A percentile compares a stretch with the other conserved stretches of the same genome.
These are phyloP conservation scores for Pythium dissotocum DNA, from an alignment of 352 stramenopile genomes.

Conservation along the genomic window DNA sequence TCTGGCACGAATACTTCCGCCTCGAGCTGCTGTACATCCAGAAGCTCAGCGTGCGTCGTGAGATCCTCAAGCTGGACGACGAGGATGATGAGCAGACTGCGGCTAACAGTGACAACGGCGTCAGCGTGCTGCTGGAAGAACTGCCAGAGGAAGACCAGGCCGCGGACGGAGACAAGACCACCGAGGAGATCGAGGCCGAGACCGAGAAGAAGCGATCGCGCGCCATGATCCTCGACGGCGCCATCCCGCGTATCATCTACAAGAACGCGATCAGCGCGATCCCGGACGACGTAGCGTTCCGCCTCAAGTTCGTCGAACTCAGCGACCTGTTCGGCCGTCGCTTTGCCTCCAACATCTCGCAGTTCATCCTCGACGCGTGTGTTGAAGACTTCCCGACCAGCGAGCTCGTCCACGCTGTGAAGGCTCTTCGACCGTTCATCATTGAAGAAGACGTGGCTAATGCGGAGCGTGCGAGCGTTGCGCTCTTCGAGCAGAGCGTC, in stretches of 20 bases:
- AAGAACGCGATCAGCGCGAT: conserved; percentile 69
- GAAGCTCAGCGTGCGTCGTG: conserved; percentile 81
- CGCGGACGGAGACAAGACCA: conserved; percentile 25
- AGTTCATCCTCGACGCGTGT: conserved; percentile 71
- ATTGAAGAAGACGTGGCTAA: conserved; percentile 38
- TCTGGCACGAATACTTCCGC: conserved; percentile 92
- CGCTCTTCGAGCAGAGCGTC: conserved; percentile 65
- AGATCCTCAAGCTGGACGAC: conserved; percentile 75
- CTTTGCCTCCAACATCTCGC: conserved; percentile 63
- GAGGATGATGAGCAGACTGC: conserved; percentile 17
- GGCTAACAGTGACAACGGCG: conserved; percentile 20
- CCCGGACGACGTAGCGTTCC: conserved; percentile 61
- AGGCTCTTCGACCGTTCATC: conserved; percentile 55
- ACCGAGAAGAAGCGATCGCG: conserved; percentile 63
- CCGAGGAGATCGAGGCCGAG: conserved; percentile 30
- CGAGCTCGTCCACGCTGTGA: conserved; percentile 54
- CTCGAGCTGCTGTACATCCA: conserved; percentile 91
- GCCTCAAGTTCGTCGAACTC: conserved; percentile 76
- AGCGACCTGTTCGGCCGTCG: conserved; percentile 65
- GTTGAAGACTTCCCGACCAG: conserved; percentile 55
- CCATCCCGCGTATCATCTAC: conserved; percentile 85
- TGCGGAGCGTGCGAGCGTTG: conserved; percentile 49
- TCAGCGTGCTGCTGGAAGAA: conserved; percentile 59
- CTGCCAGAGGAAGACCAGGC: conserved; percentile 37
- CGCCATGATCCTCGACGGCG: conserved; percentile 72